Conservation (phyloP, 306 rosid genomes). For the Cucurbita ficifolia region DNA sequence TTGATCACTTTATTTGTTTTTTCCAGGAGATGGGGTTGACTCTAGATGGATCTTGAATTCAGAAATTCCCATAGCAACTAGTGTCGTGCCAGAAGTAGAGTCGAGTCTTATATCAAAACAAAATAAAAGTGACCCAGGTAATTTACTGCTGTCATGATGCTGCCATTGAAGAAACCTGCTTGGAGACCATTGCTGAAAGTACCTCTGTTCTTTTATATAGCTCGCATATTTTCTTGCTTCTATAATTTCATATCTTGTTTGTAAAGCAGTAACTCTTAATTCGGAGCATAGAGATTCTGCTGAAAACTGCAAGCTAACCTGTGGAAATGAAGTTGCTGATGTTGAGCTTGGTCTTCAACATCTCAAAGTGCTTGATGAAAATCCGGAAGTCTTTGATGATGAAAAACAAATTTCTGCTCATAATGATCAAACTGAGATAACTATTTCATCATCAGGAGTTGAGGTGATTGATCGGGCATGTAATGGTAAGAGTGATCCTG, state of each 20-base stretch:
- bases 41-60: slow-evolving; percentile 21
- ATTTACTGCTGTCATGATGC: background rate
- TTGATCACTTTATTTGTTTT: background rate
- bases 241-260: slow-evolving; percentile 10
- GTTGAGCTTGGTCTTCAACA: slow-evolving; percentile 25
- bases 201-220: background rate
- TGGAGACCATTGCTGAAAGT: background rate
- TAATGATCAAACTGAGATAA: slow-evolving; percentile 19
- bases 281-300: slow-evolving; percentile 1
- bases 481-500: slow-evolving; percentile 17
- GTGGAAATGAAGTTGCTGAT: slow-evolving; percentile 29
- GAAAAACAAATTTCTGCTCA: slow-evolving; percentile 22
- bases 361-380: slow-evolving; percentile 22
- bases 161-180: background rate
- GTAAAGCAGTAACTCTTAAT: slow-evolving; percentile 17
- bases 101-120: background rate
- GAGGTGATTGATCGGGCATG: slow-evolving; percentile 8
- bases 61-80: background rate
- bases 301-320: slow-evolving; percentile 19
- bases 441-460: slow-evolving; percentile 12
- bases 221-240: background rate
- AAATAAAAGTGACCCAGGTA: slow-evolving; percentile 5
- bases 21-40: slow-evolving; percentile 33
- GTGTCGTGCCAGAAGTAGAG: background rate
- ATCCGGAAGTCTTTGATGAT: slow-evolving; percentile 25